Evolutionary conservation across 148 eudicot genomes (phyloP).

Genomic region (Fagopyrum tataricum): DNA sequence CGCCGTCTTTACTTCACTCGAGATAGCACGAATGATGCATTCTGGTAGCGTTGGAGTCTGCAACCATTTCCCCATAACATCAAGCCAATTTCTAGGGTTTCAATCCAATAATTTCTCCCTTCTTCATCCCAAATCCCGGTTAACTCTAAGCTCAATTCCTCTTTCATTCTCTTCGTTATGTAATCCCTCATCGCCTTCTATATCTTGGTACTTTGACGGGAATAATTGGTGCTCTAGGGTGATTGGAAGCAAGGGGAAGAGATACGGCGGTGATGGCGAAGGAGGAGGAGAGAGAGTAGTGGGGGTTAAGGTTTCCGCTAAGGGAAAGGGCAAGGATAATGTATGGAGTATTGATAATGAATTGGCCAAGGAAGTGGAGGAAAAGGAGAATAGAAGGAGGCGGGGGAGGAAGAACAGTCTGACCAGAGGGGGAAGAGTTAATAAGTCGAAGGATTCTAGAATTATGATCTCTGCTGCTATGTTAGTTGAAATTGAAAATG

Average conservation of each 20-base stretch:
- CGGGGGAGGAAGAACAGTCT: conserved; percentile 20
- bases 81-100: conserved; percentile 27
- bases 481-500: conserved; percentile 78
- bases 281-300: conserved; percentile 29
- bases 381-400: conserved; percentile 24
- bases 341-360: conserved; percentile 95
- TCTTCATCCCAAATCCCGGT: conserved; percentile 8
- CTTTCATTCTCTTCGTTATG: conserved; percentile 13
- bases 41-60: conserved; percentile 38
- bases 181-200: conserved; percentile 18
- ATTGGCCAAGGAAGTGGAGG: conserved; percentile 32
- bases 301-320: conserved; percentile 25
- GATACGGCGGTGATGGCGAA: conserved; percentile 8
- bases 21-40: conserved; percentile 32
- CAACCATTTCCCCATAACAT: conserved; percentile 19
- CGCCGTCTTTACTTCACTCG: neutral
- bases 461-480: conserved; percentile 69
- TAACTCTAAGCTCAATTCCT: conserved; percentile 7
- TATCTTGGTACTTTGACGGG: conserved; percentile 30
- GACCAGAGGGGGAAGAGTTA: conserved; percentile 31
- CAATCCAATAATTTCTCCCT: conserved; percentile 11
- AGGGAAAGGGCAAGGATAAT: conserved; percentile 63
- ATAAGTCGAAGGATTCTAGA: conserved; percentile 31
- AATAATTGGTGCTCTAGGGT: conserved; percentile 20
- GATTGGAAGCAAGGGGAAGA: conserved; percentile 12